Evolutionary conservation across 495 filamentous ascomycete species (phyloP), one percentile per base, ranked within the genome.

Genomic region (Penicillium lividum): DNA sequence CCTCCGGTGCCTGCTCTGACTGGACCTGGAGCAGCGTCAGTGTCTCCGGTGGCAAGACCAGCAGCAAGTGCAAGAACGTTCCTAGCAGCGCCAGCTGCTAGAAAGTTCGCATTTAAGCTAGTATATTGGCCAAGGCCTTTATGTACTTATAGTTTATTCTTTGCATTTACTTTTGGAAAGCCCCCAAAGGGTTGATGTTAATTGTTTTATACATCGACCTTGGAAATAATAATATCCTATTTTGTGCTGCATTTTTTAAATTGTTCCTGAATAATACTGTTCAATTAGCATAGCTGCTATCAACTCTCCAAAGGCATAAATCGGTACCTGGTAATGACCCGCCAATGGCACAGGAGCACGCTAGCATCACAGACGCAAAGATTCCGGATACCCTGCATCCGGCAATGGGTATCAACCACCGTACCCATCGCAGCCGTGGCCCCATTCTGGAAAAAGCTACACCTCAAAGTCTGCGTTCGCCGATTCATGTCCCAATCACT

Each of bases 41-140:
- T 11, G 68, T 84, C 16, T 77, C 72, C 10, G 82, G 80, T 29
- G 80, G 82, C 42, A 72, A 75, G 54, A 76, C 56, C 3, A 74
- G 70, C 63, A 64, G 59, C 30, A 67, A 61, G 38, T 82, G 80
- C 57, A 45, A 66, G 63, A 74, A 76, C 53, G 60, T 77, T 31
- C 78, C 78, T 27, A 65, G 65, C 34, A 68, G 62, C 36, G 69
- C 67, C 43, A 68, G 53, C 43, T 81, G 77, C 38, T 40, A 40
- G 38, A 36, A 11, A 11, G 9, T 36, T 36, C 8, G 33, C 33
- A 36, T 36, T 36, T 36, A 8, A 36, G 33, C 33, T 22, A 22
- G 22, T 36, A 8, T 11, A 5, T 33, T 33, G 30, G 13, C 9
- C 8, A 36, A 8, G 33, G 33, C 3, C 7, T 11, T 4, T 9